Conservation (phyloP, 2,329 filamentous ascomycete genomes). For the Gyromitra esculenta region DNA sequence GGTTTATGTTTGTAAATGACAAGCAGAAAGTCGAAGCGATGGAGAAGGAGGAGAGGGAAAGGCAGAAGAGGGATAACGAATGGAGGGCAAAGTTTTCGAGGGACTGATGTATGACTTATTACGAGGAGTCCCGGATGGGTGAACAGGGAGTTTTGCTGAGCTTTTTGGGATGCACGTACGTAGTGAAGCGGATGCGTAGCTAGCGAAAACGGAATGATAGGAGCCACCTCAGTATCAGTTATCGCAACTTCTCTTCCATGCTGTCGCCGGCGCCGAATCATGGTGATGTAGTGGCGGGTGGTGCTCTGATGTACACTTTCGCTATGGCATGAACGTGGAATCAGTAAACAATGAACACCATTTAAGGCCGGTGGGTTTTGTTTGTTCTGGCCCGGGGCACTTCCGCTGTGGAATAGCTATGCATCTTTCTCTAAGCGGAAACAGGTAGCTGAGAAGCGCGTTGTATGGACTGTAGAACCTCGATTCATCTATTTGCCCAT, state of each 20-base stretch:
- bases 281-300: no score
- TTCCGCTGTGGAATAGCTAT: no score
- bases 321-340: background rate
- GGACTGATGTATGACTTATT: no score
- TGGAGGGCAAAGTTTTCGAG: background rate
- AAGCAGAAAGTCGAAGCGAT: no score
- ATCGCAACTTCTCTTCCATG: background rate
- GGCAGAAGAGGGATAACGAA: background rate
- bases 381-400: no score
- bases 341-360: background rate
- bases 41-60: slow-evolving; percentile 12
- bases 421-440: no score
- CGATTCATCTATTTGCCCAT: no score
- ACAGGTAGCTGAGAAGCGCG: no score
- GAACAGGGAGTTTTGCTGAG: background rate
- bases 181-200: background rate
- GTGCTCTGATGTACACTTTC: background rate
- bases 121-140: background rate
- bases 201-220: slow-evolving; percentile 32
- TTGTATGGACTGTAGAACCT: no score
- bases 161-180: no score
- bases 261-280: slow-evolving; percentile 13
- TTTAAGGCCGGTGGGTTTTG: no score
- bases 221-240: background rate
- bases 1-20: slow-evolving; percentile 58